These are phyloP conservation scores for Diplodia intermedia DNA, from an alignment of 2,329 filamentous ascomycete species.

Conservation along the genomic window DNA sequence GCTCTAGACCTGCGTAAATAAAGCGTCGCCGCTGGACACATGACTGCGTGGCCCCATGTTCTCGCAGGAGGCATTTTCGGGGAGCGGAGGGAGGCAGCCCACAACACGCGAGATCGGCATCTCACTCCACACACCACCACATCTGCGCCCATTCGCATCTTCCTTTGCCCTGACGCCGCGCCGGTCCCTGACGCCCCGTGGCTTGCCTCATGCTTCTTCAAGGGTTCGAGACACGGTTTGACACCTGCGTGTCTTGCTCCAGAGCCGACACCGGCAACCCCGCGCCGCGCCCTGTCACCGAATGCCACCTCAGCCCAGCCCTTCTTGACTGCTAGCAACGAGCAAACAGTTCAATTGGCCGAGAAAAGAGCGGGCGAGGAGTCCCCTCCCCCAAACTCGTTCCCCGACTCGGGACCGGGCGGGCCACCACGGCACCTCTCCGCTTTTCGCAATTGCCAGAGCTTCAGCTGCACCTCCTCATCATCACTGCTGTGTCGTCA, in stretches of 20 bases:
- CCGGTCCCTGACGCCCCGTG: slow-evolving; percentile 1
- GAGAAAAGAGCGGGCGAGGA: slow-evolving; percentile 6
- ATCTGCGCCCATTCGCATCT: slow-evolving; percentile 15
- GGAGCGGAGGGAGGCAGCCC: slow-evolving; percentile 13
- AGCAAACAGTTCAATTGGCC: slow-evolving; percentile 1
- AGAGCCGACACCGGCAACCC: slow-evolving; percentile 5
- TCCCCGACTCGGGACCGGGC: not conserved
- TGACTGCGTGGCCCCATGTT: slow-evolving; percentile 14
- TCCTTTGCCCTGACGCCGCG: not conserved
- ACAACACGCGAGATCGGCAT: slow-evolving; percentile 26
- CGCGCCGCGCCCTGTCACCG: not conserved
- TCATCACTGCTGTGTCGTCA: not conserved
- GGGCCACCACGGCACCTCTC: not conserved
- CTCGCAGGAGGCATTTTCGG: slow-evolving; percentile 24
- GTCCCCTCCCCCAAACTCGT: slow-evolving; percentile 10
- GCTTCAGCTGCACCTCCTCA: no score
- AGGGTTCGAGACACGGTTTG: not conserved
- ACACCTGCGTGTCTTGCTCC: slow-evolving; percentile 2
- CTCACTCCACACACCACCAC: slow-evolving; percentile 20
- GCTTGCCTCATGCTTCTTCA: not conserved
- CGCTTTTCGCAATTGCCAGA: not conserved
- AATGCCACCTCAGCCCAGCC: slow-evolving; percentile 11
- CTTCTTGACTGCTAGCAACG: not conserved
- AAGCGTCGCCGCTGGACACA: slow-evolving; percentile 9
- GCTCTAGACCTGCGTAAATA: slow-evolving; percentile 18